Evolutionary conservation across 108 stramenopile genomes (phyloP).

Genomic region (Aureococcus anophagefferens): DNA sequence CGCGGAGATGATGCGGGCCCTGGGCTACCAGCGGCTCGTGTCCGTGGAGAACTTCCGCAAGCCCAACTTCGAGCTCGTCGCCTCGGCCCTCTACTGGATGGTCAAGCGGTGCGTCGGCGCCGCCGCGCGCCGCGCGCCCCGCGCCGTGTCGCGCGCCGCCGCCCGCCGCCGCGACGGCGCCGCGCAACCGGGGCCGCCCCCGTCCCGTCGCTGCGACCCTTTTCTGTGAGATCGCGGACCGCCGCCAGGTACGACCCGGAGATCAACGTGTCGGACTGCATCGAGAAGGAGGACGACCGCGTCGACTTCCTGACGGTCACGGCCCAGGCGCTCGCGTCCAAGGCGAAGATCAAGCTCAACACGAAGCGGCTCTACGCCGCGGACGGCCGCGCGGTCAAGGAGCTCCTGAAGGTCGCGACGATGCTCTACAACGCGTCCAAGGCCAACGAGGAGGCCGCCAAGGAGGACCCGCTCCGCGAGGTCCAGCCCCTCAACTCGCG

Average conservation of each 20-base stretch:
- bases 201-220: too few species aligned
- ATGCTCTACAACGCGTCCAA: constrained; percentile 43
- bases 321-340: constrained; percentile 24
- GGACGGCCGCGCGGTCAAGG: constrained; percentile 62
- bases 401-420: constrained; percentile 56
- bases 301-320: constrained; percentile 58
- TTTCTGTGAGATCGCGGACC: too few species aligned
- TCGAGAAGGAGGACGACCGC: constrained; percentile 61
- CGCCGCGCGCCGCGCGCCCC: too few species aligned
- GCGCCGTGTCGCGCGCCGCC: background rate
- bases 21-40: constrained; percentile 55
- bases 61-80: constrained; percentile 68
- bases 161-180: background rate
- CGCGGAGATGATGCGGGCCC: constrained; percentile 60
- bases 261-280: constrained; percentile 42
- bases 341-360: constrained; percentile 49
- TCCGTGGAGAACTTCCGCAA: constrained; percentile 58
- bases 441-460: constrained; percentile 13
- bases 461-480: background rate
- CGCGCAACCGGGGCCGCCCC: too few species aligned
- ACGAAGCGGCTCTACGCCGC: constrained; percentile 63
- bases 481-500: constrained; percentile 1
- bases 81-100: constrained; percentile 63
- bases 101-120: too few species aligned
- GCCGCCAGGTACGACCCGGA: constrained; percentile 67